Base-by-base conservation (phyloP, 306 rosid genomes). In the Cucumis cinereus region DNA sequence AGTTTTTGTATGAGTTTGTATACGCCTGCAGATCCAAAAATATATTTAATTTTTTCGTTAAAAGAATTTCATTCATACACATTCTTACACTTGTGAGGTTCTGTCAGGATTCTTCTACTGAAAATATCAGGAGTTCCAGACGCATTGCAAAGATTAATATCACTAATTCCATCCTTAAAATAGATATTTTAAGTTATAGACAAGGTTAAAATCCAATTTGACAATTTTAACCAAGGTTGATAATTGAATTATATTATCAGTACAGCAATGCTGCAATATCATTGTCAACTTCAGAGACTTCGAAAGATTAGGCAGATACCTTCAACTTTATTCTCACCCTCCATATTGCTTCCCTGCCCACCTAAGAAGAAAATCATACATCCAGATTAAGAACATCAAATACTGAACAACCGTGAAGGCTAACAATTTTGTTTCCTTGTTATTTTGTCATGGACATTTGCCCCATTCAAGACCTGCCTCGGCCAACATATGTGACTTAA, bases 241-340 rank as follows among this genome's bases (percentile, higher is more conserved):
- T 60, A 0, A 7, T 30, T 2, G 43, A 61, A 15, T 30, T 15
- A 64, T 3, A 62, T 62, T 17, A 8, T 62, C 70, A 62, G 30
- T 38, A n/a, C 16, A 36, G 17, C 28, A 66, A 36, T 20, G 8
- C 19, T 66, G 53, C 6, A 62, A 45, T 20, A 10, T 47, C 74
- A 66, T 66, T 66, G 26, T 64, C 1, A 59, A 26, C 64, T 59
- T 59, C 26, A 59, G 12, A 11, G n/a, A 68, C 55, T 68, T 68
- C 20, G 0, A 41, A 45, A 69, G 10, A 41, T 23, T 9, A 69
- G 74, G 8, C 13, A 38, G 35, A 13, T 83, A 91, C 98, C 98
- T 89, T 88, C 97, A 77, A 88, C 59, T 82, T 82, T 83, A 73
- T 77, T 85, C 19, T 81, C 73, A 54, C 74, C 88, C 58, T 77